These are phyloP conservation scores for Ascodesmis nigricans DNA, from an alignment of 495 filamentous ascomycete species.

Conservation along the genomic window DNA sequence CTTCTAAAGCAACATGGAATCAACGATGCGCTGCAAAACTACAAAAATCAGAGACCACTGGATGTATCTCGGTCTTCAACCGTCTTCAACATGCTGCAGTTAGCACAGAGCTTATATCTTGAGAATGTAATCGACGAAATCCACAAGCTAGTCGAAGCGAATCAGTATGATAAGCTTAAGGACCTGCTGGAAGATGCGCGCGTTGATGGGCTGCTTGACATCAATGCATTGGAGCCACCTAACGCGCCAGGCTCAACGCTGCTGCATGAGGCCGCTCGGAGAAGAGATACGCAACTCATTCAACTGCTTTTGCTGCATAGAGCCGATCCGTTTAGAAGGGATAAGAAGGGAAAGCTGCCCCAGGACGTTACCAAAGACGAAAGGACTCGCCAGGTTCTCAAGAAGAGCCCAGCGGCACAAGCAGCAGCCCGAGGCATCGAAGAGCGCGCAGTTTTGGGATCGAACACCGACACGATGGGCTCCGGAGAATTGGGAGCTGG, in stretches of 20 bases:
- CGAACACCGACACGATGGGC: slow-evolving; percentile 32
- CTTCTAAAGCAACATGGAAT: slow-evolving; percentile 57
- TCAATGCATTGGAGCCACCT: slow-evolving; percentile 72
- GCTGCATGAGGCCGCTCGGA: slow-evolving; percentile 78
- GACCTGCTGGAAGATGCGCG: slow-evolving; percentile 60
- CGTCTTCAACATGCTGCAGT: slow-evolving; percentile 86
- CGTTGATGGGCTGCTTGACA: slow-evolving; percentile 63
- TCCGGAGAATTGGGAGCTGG: slow-evolving; percentile 36
- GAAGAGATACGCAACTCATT: slow-evolving; percentile 62
- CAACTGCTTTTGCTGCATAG: slow-evolving; percentile 80
- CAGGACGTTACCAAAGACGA: slow-evolving; percentile 98
- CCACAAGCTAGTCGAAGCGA: slow-evolving; percentile 45
- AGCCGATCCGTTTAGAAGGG: slow-evolving; percentile 88
- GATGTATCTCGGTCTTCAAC: slow-evolving; percentile 79
- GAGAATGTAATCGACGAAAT: slow-evolving; percentile 67
- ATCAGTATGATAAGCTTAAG: slow-evolving; percentile 55
- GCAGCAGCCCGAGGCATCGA: slow-evolving; percentile 90
- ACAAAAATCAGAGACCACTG: slow-evolving; percentile 63
- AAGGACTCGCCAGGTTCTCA: slow-evolving; percentile 59
- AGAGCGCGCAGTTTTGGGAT: slow-evolving; percentile 83
- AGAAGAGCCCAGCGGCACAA: slow-evolving; percentile 81
- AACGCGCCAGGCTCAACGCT: slow-evolving; percentile 58
- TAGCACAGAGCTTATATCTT: slow-evolving; percentile 72
- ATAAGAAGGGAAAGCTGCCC: slow-evolving; percentile 83
- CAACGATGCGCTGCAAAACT: slow-evolving; percentile 81